Conservation (phyloP, 306 rosid genomes). For the Trifolium dubium region DNA sequence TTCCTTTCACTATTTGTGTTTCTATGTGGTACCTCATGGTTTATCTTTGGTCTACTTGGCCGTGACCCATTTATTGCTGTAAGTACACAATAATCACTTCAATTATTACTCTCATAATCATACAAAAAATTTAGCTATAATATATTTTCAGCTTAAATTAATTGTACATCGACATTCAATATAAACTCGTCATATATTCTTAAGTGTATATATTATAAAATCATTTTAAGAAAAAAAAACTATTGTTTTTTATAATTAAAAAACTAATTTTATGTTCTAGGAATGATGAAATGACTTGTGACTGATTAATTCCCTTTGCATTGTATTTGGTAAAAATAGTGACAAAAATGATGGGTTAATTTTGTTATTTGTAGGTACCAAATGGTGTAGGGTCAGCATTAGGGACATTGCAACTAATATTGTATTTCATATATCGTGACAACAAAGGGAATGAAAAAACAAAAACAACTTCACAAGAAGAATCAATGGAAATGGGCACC, state of each 20-base stretch:
- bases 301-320: background rate
- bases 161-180: too few species aligned
- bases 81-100: conserved; percentile 35
- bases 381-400: conserved; percentile 77
- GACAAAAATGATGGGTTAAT: background rate
- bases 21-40: conserved; percentile 85
- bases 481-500: conserved; percentile 61
- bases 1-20: conserved; percentile 81
- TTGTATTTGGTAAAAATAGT: background rate
- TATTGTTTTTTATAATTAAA: too few species aligned
- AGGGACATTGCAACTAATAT: conserved; percentile 66
- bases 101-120: background rate
- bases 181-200: too few species aligned
- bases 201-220: too few species aligned
- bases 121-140: too few species aligned
- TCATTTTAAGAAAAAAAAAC: too few species aligned
- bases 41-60: conserved; percentile 70
- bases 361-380: conserved; percentile 46
- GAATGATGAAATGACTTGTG: background rate
- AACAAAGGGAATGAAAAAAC: conserved; percentile 39
- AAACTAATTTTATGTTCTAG: background rate
- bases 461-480: conserved; percentile 45
- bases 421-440: conserved; percentile 73
- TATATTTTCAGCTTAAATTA: too few species aligned
- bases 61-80: conserved; percentile 71